Percentiles rank a stretch among this genome's conserved stretches.
Evolutionary conservation across 768 basidiomycete genomes (phyloP).

Genomic region (Boletus tomentosulus): DNA sequence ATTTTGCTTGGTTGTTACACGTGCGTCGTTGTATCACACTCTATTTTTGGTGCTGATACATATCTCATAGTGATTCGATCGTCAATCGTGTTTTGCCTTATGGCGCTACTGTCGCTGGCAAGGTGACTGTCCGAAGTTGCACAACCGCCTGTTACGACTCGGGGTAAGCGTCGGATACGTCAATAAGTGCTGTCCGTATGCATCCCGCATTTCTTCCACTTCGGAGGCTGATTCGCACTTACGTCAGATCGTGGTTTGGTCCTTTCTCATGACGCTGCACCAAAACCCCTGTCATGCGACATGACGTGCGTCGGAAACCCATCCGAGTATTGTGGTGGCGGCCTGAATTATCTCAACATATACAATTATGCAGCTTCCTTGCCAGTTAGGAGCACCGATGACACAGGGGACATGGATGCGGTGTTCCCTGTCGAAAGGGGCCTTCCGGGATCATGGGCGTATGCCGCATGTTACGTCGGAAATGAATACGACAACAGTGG

Average conservation of each 20-base stretch:
- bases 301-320: neutral
- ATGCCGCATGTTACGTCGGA: slow-evolving; percentile 59
- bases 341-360: neutral
- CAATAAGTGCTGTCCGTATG: neutral
- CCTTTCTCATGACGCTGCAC: neutral
- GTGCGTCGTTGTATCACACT: neutral
- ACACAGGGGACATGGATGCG: no score
- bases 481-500: slow-evolving; percentile 35
- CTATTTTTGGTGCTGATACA: neutral
- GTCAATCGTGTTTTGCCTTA: neutral
- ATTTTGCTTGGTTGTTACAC: neutral
- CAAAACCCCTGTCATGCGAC: neutral
- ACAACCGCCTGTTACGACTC: neutral
- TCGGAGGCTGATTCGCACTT: neutral
- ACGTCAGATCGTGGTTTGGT: neutral
- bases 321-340: neutral
- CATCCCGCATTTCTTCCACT: neutral
- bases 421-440: slow-evolving; percentile 42
- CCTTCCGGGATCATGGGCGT: slow-evolving; percentile 55
- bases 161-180: neutral
- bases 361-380: neutral
- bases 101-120: neutral
- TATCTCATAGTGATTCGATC: neutral
- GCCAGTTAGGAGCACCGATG: neutral
- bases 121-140: neutral